Evolutionary conservation across 108 stramenopile genomes (phyloP), one percentile per base, ranked within the genome.

Genomic region (Conticribra guillardii): DNA sequence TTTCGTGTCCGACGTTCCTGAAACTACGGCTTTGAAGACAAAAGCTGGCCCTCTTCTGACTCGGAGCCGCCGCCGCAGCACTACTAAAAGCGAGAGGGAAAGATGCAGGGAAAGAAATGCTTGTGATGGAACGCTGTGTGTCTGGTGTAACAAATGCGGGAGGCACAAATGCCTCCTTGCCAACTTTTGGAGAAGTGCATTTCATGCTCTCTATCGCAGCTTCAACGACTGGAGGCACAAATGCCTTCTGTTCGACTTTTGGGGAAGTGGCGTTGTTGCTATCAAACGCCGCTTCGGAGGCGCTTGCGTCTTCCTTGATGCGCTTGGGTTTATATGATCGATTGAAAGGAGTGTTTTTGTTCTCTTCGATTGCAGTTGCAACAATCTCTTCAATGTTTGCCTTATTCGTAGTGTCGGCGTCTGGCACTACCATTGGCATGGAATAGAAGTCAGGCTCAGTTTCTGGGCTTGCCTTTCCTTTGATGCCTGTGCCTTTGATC

Each of bases 401-500:
- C 9, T 64, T 51, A 8, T 59, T 21, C 34, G 9, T 27, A 11
- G 57, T 16, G 14, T 41, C 15, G 32, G 47, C 22, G 5, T 60
- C 47, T 2, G 61, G 49, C 56, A 34, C 28, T 21, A 80, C 24
- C 8, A 46, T 34, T 11, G 80, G 75, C 73, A 74, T 74, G 34
- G 64, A 54, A 61, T 81, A 81, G 64, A 81, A 81, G 61, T 81
- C 55, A 26, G 80, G 80, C 54, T 81, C 80, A 0, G 60, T 62
- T 19, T 71, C 63, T 7, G 80, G 80, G 51, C 59, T 74, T 49
- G 75, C 56, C 46, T 71, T 66, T 41, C 56, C 73, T 51, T 74
- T 81, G 30, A 76, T 64, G 8, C 80, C 73, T n/a, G 80, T 81
- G 32, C 80, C 80, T 60, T 81, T 81, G 58, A 81, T 66, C 15